Base-by-base conservation (phyloP, 768 basidiomycete species). In the Leccinum subgranulosum region DNA sequence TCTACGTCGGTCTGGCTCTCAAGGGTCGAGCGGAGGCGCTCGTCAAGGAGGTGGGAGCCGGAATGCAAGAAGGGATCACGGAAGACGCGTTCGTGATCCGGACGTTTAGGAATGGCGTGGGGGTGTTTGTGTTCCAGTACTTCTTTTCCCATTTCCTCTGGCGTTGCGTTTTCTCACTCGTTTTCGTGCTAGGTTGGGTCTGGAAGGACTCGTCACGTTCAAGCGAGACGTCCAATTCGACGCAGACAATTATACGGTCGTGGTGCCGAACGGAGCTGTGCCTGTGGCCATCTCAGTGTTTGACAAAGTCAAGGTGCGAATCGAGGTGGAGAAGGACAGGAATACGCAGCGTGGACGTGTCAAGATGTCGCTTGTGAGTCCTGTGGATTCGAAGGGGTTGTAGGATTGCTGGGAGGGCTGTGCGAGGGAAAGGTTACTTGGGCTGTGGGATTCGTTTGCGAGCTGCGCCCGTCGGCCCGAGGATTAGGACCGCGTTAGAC, bases 81-180 rank as follows among this genome's bases (percentile, higher is more conserved):
- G 93, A 95, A 65, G 91, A 94, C 33, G 94, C 93, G 5, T 96
- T 90, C 67, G 93, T 99, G 47, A 96, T 98, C 56, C 80, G 95
- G 59, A 86, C 89, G 4, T 98, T 99, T 75, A 81, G 90, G 66
- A 99, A 99, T 70, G 97, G 96, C 0, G 73, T 99, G 31, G 90
- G 92, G n/a, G 96, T 98, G 36, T 98, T 97, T 62, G 94, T 98
- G 29, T 92, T 86, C 31, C 87, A 88, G 96, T 98, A 63, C 70
- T n/a, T 39, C 15, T n/a, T n/a, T 39, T 17, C 1, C 11, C 1
- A 11, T 19, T 43, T n/a, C 17, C n/a, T 41, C 29, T 52, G n/a
- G 49, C 14, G 21, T 12, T 12, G 9, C 39, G 39, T n/a, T 39
- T 53, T 27, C 27, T 59, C 6, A 39, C 15, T 34, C 34, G 0